A percentile compares a stretch with the other conserved stretches of the same genome.
Evolutionary conservation across 768 basidiomycete species (phyloP).

Genomic region (Punctularia strigosozonata): DNA sequence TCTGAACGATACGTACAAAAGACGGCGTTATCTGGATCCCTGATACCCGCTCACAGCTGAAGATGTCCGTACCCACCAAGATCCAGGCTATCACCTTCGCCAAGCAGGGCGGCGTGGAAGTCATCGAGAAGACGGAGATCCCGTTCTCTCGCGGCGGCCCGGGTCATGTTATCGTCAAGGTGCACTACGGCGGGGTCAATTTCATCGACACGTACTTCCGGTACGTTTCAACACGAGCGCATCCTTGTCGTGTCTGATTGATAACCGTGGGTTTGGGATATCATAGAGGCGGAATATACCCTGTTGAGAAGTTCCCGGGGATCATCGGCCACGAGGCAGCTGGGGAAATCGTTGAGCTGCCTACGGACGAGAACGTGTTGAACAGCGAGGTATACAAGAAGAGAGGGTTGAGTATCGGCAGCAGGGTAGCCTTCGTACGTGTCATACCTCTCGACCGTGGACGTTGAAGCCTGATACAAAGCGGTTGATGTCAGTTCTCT

Average conservation of each 20-base stretch:
- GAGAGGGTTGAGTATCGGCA: conserved; percentile 44
- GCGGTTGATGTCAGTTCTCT: conserved; percentile 22
- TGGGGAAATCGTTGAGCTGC: conserved; percentile 57
- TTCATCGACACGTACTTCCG: conserved; percentile 71
- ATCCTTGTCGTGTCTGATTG: neutral
- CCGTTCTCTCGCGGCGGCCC: conserved; percentile 48
- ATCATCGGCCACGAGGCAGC: conserved; percentile 61
- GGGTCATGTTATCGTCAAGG: conserved; percentile 37
- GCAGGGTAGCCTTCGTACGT: conserved; percentile 48
- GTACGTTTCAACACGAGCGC: too few relatives aligned
- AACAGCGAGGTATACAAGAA: conserved; percentile 44
- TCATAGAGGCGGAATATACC: conserved; percentile 42
- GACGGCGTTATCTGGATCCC: too few relatives aligned
- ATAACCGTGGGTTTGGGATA: neutral
- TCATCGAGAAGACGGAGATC: conserved; percentile 46
- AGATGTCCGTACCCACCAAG: conserved; percentile 36
- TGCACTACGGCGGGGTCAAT: conserved; percentile 61
- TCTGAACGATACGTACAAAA: too few relatives aligned
- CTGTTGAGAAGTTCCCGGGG: conserved; percentile 37
- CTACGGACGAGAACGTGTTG: conserved; percentile 42
- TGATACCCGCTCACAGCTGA: too few relatives aligned
- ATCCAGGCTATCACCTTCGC: conserved; percentile 57
- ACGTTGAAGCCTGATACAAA: neutral
- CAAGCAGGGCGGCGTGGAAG: conserved; percentile 56
- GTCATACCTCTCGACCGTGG: neutral